Base-by-base conservation (phyloP, 352 stramenopile species). In the Achlya hypogyna region DNA sequence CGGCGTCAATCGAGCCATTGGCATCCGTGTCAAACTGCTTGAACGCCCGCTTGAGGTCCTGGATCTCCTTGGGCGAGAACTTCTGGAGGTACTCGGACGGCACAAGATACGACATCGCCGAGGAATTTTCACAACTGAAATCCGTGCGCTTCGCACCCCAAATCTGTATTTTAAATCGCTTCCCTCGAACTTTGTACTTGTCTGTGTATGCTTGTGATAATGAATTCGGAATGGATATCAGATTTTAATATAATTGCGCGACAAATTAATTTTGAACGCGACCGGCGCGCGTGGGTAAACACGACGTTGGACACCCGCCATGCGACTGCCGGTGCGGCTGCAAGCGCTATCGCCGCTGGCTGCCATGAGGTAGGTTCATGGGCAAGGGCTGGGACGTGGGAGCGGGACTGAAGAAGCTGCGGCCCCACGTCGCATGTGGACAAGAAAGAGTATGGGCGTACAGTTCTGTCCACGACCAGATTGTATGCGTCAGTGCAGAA, bases 1-100 rank as follows among this genome's bases (percentile, higher is more conserved):
- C 35, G 31, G 74, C 54, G 8, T 76, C 63, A 43, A 93, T 79
- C 10, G 79, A 80, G 5, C 81, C 86, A 14, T 74, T 74, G 51
- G 79, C 82, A 73, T 95, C 81, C 53, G 65, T 69, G 72, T 95
- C 86, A 59, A 91, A 86, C 75, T 89, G 79, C 63, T 90, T 89
- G 72, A 95, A 95, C 32, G 88, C 80, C 66, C 80, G 78, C 72
- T 93, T 91, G 71, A 91, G 76, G 71, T 93, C 81, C 67, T 92
- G 79, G 73, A 91, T 92, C 73, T 95, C 86, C 69, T 89, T 90
- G 70, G 84, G 86, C 65, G 82, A 86, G 69, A 94, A 92, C 69
- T 92, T 92, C 64, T 92, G 85, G 54, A 94, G 63, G 65, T 92
- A 94, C 51, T 77, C 73, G 29, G 83, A 91, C 34, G 83, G 86